phyloP scores from a whole-genome alignment of 768 basidiomycete genomes.

The Rhodotorula toruloides region DNA sequence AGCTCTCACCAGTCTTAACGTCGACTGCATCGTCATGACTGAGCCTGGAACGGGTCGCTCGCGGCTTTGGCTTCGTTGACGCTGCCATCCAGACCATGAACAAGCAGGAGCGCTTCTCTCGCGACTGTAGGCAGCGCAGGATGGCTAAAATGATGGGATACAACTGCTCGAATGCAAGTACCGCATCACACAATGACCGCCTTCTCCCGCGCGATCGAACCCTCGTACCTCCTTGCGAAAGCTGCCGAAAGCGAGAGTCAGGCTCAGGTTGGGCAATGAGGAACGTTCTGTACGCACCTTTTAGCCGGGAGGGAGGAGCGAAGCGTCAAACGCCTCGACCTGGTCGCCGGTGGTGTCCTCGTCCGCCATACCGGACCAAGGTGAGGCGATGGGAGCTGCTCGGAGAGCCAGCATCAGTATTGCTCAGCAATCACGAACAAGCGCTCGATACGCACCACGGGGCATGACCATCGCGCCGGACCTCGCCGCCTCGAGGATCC shows the following conservation, averaged over 20 bases:
- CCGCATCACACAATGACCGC: no score
- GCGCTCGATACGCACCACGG: slow-evolving; percentile 47
- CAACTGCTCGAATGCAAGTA: no score
- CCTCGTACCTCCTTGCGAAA: no score
- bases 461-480: slow-evolving; percentile 99
- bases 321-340: slow-evolving; percentile 70
- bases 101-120: no score
- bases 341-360: slow-evolving; percentile 52
- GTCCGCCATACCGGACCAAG: slow-evolving; percentile 58
- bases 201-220: no score
- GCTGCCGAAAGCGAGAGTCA: not conserved
- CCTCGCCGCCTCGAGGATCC: slow-evolving; percentile 87
- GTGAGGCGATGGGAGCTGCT: slow-evolving; percentile 65
- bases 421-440: not conserved
- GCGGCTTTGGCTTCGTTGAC: no score
- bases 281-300: not conserved
- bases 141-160: no score
- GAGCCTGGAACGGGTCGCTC: no score
- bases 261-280: not conserved
- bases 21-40: no score
- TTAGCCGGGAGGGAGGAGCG: slow-evolving; percentile 87
- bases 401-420: rapidly evolving
- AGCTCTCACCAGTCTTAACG: no score
- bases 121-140: no score
- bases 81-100: no score